A percentile compares a stretch with the other conserved stretches of the same genome.
Evolutionary conservation across 2,329 filamentous ascomycete genomes (phyloP).

Genomic region (Lojkania enalia): DNA sequence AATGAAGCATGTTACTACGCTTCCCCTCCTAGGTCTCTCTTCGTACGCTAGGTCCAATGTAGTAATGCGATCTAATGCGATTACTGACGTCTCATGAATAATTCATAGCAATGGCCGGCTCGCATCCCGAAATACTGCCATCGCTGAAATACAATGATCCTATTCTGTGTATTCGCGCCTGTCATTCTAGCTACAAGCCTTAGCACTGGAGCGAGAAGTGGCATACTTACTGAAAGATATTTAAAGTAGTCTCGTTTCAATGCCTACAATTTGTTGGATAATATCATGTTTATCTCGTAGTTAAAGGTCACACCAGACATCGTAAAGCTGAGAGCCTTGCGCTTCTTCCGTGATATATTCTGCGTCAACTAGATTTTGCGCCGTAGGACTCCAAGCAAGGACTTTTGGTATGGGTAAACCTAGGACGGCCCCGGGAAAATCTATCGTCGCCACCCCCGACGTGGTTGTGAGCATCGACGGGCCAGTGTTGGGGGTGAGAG

Average conservation of each 20-base stretch:
- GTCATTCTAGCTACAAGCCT: constrained; percentile 15
- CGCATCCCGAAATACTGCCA: constrained; percentile 33
- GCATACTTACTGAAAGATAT: constrained; percentile 31
- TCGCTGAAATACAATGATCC: constrained; percentile 28
- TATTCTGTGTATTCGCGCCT: constrained; percentile 19
- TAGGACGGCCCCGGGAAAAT: too few relatives aligned
- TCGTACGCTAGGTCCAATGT: constrained; percentile 28
- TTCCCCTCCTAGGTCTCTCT: constrained; percentile 29
- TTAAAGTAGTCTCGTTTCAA: constrained; percentile 36
- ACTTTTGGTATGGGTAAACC: constrained; percentile 34
- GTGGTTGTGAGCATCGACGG: too few relatives aligned
- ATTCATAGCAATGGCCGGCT: constrained; percentile 25
- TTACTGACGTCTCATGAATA: constrained; percentile 19
- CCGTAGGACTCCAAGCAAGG: constrained; percentile 27
- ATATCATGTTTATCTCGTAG: constrained; percentile 23
- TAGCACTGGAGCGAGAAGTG: constrained; percentile 22
- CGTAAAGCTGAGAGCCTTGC: constrained; percentile 24
- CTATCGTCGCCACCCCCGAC: too few relatives aligned
- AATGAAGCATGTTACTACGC: constrained; percentile 26
- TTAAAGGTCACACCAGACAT: constrained; percentile 27
- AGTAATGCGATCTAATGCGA: constrained; percentile 22
- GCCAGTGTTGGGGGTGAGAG: too few relatives aligned
- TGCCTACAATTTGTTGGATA: constrained; percentile 30
- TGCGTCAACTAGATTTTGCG: constrained; percentile 28
- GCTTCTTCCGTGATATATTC: constrained; percentile 41